phyloP scores from a whole-genome alignment of 441 rosid genomes.

The Macaranga tanarius region DNA sequence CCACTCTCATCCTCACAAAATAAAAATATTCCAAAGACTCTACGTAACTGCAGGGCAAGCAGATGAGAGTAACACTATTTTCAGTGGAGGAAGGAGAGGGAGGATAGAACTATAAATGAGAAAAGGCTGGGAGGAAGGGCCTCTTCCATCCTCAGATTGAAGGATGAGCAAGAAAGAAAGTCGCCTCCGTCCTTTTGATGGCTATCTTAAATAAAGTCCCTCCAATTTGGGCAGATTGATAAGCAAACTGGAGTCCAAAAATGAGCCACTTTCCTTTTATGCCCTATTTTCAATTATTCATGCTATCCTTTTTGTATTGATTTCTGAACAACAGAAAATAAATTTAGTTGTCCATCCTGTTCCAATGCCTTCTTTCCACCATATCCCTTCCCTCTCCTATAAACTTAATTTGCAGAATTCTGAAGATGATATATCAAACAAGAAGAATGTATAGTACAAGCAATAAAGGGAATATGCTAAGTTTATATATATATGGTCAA shows the following conservation, averaged over 20 bases:
- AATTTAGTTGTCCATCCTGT: not conserved
- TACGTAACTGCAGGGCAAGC: not conserved
- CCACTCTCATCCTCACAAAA: not conserved
- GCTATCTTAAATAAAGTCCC: not conserved
- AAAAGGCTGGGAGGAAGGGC: not conserved
- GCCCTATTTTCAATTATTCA: not conserved
- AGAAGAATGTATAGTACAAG: not conserved
- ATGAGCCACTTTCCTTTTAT: not conserved
- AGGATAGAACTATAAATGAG: not conserved
- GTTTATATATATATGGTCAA: not conserved
- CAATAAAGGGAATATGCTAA: not conserved
- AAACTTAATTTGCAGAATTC: not conserved
- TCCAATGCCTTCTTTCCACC: not conserved
- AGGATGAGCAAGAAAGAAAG: not conserved
- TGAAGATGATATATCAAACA: not conserved
- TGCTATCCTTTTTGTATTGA: not conserved
- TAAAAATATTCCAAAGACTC: no score
- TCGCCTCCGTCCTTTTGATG: not conserved
- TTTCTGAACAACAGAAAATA: not conserved
- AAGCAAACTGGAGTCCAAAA: not conserved
- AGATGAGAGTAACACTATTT: no score
- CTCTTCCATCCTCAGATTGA: not conserved
- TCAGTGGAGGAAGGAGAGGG: not conserved
- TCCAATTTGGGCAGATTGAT: not conserved
- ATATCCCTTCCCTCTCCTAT: not conserved